These are phyloP conservation scores for Flueggea neowawraea DNA, from an alignment of 441 rosid species.

Conservation along the genomic window DNA sequence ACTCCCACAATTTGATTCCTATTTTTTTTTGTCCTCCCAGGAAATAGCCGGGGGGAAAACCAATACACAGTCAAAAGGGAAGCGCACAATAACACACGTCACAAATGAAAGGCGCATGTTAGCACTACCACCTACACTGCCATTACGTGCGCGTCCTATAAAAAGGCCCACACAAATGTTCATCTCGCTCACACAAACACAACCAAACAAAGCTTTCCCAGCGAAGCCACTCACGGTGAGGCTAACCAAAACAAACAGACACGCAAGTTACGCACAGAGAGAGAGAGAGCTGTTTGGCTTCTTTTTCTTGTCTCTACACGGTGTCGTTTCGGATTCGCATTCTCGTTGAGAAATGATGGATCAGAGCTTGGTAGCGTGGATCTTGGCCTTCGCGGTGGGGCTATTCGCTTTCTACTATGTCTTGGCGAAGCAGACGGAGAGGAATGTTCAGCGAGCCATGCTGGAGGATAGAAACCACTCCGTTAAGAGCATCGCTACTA, in stretches of 20 bases:
- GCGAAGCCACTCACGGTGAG: neutral
- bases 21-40: too few species aligned
- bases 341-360: conserved; percentile 35
- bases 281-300: neutral
- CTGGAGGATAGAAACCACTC: conserved; percentile 14
- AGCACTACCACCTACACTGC: too few species aligned
- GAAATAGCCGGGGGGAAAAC: too few species aligned
- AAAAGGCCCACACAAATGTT: too few species aligned
- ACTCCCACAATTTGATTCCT: too few species aligned
- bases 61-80: too few species aligned
- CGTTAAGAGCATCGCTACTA: conserved; percentile 28
- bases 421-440: conserved; percentile 17
- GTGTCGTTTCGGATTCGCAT: neutral
- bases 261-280: neutral
- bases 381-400: conserved; percentile 35
- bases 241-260: neutral
- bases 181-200: too few species aligned
- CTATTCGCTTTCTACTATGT: conserved; percentile 36
- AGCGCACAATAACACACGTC: too few species aligned
- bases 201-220: neutral
- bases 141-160: too few species aligned
- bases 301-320: neutral
- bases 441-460: neutral
- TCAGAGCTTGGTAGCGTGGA: conserved; percentile 37
- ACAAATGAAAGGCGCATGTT: too few species aligned